These are phyloP conservation scores for Colletotrichum karsti DNA, from an alignment of 2,329 filamentous ascomycete species.

Conservation along the genomic window DNA sequence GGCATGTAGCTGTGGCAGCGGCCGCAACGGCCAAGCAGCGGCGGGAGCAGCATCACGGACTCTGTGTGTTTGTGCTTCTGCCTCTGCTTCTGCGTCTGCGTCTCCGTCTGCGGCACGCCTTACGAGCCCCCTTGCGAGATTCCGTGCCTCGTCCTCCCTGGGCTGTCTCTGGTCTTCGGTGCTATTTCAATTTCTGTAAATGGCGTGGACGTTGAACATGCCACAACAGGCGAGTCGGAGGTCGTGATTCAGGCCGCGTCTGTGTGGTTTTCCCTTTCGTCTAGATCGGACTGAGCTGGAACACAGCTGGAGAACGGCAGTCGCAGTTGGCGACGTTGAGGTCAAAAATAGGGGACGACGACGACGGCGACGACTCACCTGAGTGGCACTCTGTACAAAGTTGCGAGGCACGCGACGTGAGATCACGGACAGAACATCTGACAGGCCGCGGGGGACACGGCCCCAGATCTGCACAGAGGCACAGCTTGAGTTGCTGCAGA, in stretches of 20 bases:
- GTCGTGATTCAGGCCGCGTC: slow-evolving; percentile 1
- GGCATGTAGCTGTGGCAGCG: slow-evolving; percentile 6
- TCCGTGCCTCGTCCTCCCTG: neutral
- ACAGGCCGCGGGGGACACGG: slow-evolving; percentile 17
- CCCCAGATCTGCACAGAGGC: slow-evolving; percentile 5
- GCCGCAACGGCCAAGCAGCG: slow-evolving; percentile 4
- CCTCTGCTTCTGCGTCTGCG: neutral
- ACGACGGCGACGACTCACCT: neutral
- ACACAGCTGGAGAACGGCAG: neutral
- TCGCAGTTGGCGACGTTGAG: neutral
- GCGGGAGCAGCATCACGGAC: slow-evolving; percentile 2
- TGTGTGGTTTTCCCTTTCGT: neutral
- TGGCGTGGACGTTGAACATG: neutral
- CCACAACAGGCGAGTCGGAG: neutral
- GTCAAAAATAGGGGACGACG: neutral
- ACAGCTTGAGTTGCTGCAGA: neutral
- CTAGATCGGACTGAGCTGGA: neutral
- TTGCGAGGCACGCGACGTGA: neutral
- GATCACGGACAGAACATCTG: slow-evolving; percentile 2
- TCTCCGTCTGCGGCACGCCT: neutral
- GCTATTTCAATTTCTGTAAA: neutral
- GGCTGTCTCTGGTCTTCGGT: neutral
- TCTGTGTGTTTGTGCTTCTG: neutral
- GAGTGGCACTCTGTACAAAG: neutral
- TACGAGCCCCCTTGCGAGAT: neutral